Evolutionary conservation across 352 stramenopile species (phyloP), one percentile per base, ranked within the genome.

Genomic region (Albugo laibachii): DNA sequence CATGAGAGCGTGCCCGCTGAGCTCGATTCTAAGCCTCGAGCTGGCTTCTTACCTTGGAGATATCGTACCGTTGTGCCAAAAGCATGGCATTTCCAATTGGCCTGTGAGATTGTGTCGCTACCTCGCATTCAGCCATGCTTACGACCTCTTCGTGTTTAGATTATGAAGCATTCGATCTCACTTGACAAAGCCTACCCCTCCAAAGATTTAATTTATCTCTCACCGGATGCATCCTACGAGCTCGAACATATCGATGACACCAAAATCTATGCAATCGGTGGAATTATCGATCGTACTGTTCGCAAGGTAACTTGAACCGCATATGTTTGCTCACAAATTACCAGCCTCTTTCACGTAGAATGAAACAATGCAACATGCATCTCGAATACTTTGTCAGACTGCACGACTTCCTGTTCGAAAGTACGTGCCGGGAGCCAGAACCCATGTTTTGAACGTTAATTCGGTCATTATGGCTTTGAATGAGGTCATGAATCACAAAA

Each of bases 211-310:
- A 52, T 94, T 8, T 89, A 92, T 44, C 49, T 94, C 14, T 89
- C 77, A 0, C 80, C 82, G 4, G 82, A 94, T 47, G 75, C 78
- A n/a, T 52, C 68, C 0, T 65, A 83, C 16, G 58, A 83, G 5
- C 63, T 94, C 0, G 37, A 57, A 1, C 39, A 56, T 3, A 34
- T 94, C 5, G 59, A 86, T 47, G 54, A 59, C 15, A 35, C 45
- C 13, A 55, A 42, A 8, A 62, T 84, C 10, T 92, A 93, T 53
- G 63, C 92, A 36, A 55, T 93, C 36, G 78, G 78, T 20, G 80
- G 74, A 19, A 88, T 93, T 46, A 72, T 87, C 20, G 80, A 93
- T 39, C 74, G 79, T 16, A 83, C 80, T 2, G 76, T 87, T 38
- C 74, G 74, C 41, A 88, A 85, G 66, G 69, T 39, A 12, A 13